These are phyloP conservation scores for Hypocreales sp. DNA, from an alignment of 2,329 filamentous ascomycete genomes.

Conservation along the genomic window DNA sequence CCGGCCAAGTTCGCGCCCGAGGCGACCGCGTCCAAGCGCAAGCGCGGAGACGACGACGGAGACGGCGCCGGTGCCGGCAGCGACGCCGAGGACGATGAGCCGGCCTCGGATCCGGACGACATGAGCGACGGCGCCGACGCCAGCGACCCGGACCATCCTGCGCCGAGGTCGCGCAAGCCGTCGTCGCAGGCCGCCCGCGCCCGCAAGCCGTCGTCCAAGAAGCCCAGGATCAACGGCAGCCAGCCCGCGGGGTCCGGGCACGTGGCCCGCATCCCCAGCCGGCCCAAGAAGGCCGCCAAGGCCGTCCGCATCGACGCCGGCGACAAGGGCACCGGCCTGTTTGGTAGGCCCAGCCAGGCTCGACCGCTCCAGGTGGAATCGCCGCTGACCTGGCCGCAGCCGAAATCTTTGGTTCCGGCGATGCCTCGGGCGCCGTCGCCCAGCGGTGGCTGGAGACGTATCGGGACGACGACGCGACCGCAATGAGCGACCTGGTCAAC, in stretches of 20 bases:
- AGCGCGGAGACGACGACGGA: slow-evolving; percentile 33
- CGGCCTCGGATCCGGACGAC: slow-evolving; percentile 26
- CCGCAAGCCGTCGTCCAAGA: slow-evolving; percentile 46
- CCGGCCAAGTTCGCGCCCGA: slow-evolving; percentile 46
- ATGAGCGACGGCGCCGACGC: slow-evolving; percentile 30
- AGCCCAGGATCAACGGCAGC: slow-evolving; percentile 46
- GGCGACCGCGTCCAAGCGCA: slow-evolving; percentile 36
- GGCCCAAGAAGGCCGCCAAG: slow-evolving; percentile 42
- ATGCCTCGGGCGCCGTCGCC: slow-evolving; percentile 39
- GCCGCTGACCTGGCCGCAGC: slow-evolving; percentile 25
- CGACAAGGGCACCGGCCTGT: slow-evolving; percentile 36
- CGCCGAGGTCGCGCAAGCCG: slow-evolving; percentile 20
- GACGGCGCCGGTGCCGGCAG: slow-evolving; percentile 32
- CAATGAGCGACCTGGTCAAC: slow-evolving; percentile 49
- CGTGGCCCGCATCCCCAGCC: slow-evolving; percentile 29
- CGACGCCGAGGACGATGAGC: slow-evolving; percentile 31
- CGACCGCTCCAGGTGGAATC: slow-evolving; percentile 12
- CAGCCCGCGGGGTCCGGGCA: slow-evolving; percentile 20
- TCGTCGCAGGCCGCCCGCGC: slow-evolving; percentile 27
- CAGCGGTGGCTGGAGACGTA: slow-evolving; percentile 46
- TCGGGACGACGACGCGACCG: slow-evolving; percentile 33
- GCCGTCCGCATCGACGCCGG: slow-evolving; percentile 34
- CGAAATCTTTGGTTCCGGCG: slow-evolving; percentile 46
- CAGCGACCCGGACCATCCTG: slow-evolving; percentile 25
- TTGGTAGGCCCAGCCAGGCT: slow-evolving; percentile 24